Conservation (phyloP, 106 monocot genomes). For the Dendrobium catenatum region DNA sequence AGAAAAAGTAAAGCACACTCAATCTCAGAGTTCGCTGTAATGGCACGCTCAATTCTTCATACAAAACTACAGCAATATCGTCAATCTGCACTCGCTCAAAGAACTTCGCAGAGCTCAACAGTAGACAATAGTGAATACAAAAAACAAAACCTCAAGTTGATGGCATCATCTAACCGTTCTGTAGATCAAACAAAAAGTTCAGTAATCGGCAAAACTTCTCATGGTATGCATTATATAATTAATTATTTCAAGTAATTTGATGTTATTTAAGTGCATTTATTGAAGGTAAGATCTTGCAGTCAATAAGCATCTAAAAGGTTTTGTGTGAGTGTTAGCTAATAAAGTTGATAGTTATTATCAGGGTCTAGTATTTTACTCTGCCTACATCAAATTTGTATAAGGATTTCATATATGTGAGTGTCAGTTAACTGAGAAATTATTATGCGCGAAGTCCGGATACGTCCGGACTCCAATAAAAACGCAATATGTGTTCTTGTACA, state of each 20-base stretch:
- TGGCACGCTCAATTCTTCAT: constrained; percentile 49
- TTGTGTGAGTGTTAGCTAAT: no score
- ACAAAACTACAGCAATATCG: constrained; percentile 46
- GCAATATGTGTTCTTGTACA: no score
- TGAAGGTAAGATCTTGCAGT: no score
- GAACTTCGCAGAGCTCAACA: neutral
- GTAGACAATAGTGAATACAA: neutral
- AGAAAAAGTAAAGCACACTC: constrained; percentile 37
- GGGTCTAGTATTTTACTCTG: no score
- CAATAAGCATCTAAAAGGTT: no score
- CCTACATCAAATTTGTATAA: no score
- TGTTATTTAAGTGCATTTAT: neutral
- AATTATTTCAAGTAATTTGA: neutral
- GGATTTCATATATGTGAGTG: no score
- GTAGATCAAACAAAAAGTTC: neutral
- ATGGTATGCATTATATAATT: neutral
- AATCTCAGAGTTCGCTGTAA: constrained; percentile 34
- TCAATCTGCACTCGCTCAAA: constrained; percentile 22
- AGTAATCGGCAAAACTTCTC: constrained; percentile 3
- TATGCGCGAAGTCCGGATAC: no score
- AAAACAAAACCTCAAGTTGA: constrained; percentile 7
- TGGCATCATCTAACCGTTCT: constrained; percentile 6
- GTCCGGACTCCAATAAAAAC: no score
- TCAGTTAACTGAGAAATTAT: no score
- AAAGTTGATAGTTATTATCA: no score